Evolutionary conservation across 148 eudicot genomes (phyloP), one percentile per base, ranked within the genome.

Genomic region (Rheum nobile): DNA sequence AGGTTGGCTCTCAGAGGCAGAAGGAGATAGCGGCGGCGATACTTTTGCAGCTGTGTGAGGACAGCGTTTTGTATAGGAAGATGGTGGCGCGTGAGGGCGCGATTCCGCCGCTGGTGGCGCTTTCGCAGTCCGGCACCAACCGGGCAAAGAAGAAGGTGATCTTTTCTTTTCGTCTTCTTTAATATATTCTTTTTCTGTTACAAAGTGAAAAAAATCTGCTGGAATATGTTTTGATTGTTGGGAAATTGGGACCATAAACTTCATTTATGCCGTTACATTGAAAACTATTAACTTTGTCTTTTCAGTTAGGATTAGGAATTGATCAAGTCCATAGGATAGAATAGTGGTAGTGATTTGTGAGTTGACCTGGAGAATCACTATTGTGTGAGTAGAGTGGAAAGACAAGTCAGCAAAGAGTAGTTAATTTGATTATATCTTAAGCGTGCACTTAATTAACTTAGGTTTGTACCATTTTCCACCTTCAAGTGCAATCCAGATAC

Each of bases 61-160:
- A 87, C 42, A 88, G 95, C 72, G 78, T 80, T 50, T 77, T 79
- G 26, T 85, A 84, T 61, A 87, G 97, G 31, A 84, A 84, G 75
- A 83, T 91, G 98, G 98, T 89, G 84, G 91, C 91, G 48, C 92
- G 97, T 67, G 95, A 91, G 72, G 98, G 98, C 26, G 98, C 96
- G 6, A 89, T 91, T 71, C 97, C 97, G n/a, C 91, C 97, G 1
- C 75, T 94, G 71, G 89, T 94, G n/a, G 96, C 91, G 0, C 65
- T 94, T 80, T 84, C 97, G 2, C 97, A 91, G 74, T 83, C 95
- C 8, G 96, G 97, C 17, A 91, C 97, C 21, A 89, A 78, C 67
- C 89, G 96, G 11, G 91, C 96, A 31, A 91, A 86, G 74, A 88
- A 83, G 75, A 94, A 94, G 98, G 98, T 91, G 74, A 43, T 79